A percentile compares a stretch with the other conserved stretches of the same genome.
phyloP scores from a whole-genome alignment of 148 eudicot species.

The Beta vulgaris region DNA sequence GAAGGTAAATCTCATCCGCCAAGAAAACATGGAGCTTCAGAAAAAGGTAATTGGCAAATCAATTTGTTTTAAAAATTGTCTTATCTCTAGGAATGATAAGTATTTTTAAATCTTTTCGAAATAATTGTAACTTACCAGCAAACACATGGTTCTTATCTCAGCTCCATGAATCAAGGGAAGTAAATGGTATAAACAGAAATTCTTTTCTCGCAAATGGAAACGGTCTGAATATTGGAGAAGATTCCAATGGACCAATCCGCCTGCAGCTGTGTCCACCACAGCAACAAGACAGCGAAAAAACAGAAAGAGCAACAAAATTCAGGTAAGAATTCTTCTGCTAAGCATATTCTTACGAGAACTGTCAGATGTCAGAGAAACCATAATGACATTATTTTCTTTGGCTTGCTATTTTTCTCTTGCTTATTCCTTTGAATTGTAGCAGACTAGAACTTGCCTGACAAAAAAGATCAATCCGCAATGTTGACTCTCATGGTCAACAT shows the following conservation, averaged over 20 bases:
- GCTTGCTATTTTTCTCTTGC: neutral
- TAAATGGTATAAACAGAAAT: slow-evolving; percentile 28
- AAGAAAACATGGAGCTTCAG: slow-evolving; percentile 49
- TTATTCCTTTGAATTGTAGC: slow-evolving; percentile 9
- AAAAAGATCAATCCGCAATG: slow-evolving; percentile 6
- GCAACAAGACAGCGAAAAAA: slow-evolving; percentile 38
- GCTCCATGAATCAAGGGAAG: slow-evolving; percentile 45
- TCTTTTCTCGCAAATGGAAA: slow-evolving; percentile 23
- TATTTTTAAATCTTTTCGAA: neutral
- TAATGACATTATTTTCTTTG: slow-evolving; percentile 1
- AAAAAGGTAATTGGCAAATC: slow-evolving; percentile 45
- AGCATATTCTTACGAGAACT: neutral
- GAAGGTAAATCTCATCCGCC: slow-evolving; percentile 50
- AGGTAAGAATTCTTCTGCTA: slow-evolving; percentile 22
- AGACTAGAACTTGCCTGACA: slow-evolving; percentile 29
- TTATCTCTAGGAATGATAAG: neutral
- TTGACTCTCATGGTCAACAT: slow-evolving; percentile 17
- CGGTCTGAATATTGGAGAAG: slow-evolving; percentile 31
- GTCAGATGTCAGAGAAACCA: neutral
- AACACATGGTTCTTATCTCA: slow-evolving; percentile 24
- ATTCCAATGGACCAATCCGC: slow-evolving; percentile 44
- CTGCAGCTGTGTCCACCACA: slow-evolving; percentile 72
- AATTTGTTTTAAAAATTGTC: neutral
- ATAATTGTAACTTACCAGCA: neutral
- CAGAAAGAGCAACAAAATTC: slow-evolving; percentile 34